Conservation (phyloP, 176 grass and related monocot genomes). For the Eleusine coracana region DNA sequence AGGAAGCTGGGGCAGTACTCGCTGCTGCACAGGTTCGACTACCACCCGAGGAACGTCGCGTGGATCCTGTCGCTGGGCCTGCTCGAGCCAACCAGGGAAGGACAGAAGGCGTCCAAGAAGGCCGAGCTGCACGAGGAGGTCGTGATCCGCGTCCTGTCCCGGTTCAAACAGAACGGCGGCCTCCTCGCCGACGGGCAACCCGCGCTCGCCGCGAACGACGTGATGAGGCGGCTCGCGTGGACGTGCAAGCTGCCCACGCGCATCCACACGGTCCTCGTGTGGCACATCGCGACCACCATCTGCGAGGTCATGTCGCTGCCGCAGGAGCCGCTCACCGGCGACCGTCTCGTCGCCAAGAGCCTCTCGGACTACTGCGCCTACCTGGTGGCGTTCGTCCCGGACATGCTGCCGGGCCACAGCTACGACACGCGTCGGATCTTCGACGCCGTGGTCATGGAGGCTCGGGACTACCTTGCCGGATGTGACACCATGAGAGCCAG, state of each 20-base stretch:
- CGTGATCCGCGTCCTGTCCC: neutral
- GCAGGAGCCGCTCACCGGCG: neutral
- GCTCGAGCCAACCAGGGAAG: constrained; percentile 18
- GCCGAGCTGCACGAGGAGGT: neutral
- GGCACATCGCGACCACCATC: constrained; percentile 24
- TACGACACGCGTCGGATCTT: constrained; percentile 25
- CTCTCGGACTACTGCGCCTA: constrained; percentile 32
- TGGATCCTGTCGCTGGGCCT: neutral
- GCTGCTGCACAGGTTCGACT: constrained; percentile 3
- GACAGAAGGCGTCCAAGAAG: constrained; percentile 14
- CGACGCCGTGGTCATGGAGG: constrained; percentile 21
- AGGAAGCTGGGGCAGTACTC: constrained; percentile 30
- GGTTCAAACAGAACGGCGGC: constrained; percentile 22
- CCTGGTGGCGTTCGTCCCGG: constrained; percentile 32
- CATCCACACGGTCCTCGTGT: constrained; percentile 21
- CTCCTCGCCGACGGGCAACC: constrained; percentile 12
- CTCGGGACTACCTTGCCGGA: neutral
- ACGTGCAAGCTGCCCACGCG: constrained; percentile 16
- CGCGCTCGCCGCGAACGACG: neutral
- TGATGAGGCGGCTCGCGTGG: neutral
- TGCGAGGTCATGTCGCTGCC: neutral
- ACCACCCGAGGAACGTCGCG: neutral
- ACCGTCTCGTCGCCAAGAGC: constrained; percentile 13
- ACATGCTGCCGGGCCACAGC: constrained; percentile 25
- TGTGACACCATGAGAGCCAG: constrained; percentile 1